Base-by-base conservation (phyloP, 345 rosid genomes). In the Anacardium occidentale region DNA sequence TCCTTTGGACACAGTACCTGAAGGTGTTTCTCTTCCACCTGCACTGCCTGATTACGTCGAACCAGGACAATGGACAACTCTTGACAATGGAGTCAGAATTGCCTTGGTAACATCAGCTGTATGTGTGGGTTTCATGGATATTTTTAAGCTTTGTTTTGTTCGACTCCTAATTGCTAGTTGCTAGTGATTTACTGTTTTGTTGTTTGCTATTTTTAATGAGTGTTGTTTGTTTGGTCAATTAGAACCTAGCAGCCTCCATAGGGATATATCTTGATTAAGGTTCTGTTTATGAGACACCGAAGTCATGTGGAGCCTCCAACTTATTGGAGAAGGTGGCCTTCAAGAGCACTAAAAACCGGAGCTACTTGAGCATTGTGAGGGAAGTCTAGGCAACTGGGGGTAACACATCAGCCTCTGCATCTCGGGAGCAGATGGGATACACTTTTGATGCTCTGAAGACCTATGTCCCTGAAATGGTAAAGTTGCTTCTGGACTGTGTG, bases 381-480 rank as follows among this genome's bases (percentile, higher is more conserved):
- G 94, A 91, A 79, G 85, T 88, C 44, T 92, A 91, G 81, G 92
- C 94, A 65, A 88, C 89, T 65, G 92, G 94, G 69, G 97, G 97
- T 21, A 82, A 78, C 76, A 77, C 88, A 5, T 77, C 71, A 5
- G 88, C 91, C 18, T 82, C 92, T 62, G 94, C 94, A 2, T 87
- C 91, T 66, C 74, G 92, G 69, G 97, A 89, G 80, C 92, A 88
- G 64, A 91, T 91, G 86, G 72, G 83, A 11, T 91, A 89, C 79
- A 87, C 89, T 56, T 70, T 86, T 74, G 90, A 86, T 83, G 90
- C 90, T 77, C 77, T 90, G 56, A 91, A 89, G 80, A 88, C 88
- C 37, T 85, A 85, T 77, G 82, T 88, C 6, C 92, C 92, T 72
- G 83, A 85, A 81, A 85, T 89, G 92, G 91, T 88, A 34, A 94